Evolutionary conservation across 2,329 filamentous ascomycete genomes (phyloP).

Genomic region (Endoconidiophora laricicola): DNA sequence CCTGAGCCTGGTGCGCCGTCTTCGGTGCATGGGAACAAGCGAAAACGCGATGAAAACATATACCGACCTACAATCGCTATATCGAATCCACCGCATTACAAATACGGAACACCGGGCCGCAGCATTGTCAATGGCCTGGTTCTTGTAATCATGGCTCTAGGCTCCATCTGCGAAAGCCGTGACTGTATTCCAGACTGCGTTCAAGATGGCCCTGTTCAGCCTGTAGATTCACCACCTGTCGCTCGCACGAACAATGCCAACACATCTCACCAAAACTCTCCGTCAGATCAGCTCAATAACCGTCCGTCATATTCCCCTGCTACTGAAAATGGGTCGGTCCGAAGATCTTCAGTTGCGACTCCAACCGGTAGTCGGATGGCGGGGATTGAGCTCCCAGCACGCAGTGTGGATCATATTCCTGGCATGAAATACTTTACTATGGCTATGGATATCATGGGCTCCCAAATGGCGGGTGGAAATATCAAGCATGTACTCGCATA

Average conservation of each 20-base stretch:
- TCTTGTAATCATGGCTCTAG: constrained; percentile 67
- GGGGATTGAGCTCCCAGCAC: not conserved
- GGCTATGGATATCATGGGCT: constrained; percentile 72
- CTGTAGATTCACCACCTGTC: constrained; percentile 23
- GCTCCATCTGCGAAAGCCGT: constrained; percentile 55
- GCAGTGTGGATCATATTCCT: constrained; percentile 70
- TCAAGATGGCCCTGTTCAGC: not conserved
- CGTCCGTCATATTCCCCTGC: constrained; percentile 23
- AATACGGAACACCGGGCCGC: constrained; percentile 31
- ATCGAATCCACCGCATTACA: constrained; percentile 2
- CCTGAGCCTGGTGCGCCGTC: too few species aligned
- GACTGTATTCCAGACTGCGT: constrained; percentile 34
- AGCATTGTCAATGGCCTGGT: constrained; percentile 70
- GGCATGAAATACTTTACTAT: constrained; percentile 81
- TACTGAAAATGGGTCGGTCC: constrained; percentile 13
- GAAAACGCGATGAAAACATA: constrained; percentile 28
- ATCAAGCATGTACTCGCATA: constrained; percentile 73
- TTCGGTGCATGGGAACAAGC: constrained; percentile 25
- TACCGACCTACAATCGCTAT: not conserved
- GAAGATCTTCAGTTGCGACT: not conserved
- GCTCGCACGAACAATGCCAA: constrained; percentile 18
- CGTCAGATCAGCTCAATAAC: constrained; percentile 26
- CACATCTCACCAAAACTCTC: constrained; percentile 31
- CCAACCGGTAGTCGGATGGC: not conserved
- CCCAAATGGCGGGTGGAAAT: constrained; percentile 60